Base-by-base conservation (phyloP, 2,329 filamentous ascomycete species). In the Aspergillus sojae region DNA sequence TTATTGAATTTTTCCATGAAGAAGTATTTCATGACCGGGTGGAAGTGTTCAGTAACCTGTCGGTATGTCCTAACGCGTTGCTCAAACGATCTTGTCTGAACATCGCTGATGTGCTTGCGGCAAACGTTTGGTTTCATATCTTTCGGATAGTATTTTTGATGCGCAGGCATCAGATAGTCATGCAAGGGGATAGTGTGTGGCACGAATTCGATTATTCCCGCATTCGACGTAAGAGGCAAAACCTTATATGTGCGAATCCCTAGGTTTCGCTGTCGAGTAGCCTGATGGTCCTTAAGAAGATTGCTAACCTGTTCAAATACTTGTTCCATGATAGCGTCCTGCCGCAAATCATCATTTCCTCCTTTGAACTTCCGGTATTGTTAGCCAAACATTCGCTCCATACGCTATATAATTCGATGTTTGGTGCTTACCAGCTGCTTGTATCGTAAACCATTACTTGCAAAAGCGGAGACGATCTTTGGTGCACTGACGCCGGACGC, bases 321-420 rank as follows among this genome's bases (percentile, higher is more conserved):
- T 79, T 99, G 95, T 78, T 99, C 96, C 96, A 99, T 99, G 82
- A 89, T 99, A 52, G 94, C 93, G 73, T 99, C 95, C 80, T 99
- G 95, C 10, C 96, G 91, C 14, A 99, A 85, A 75, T 99, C 94
- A 76, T 99, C 95, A 73, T 94, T 94, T 21, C 95, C 94, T 66
- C 93, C 93, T 83, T 99, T 99, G 75, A 97, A 89, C 83, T 88
- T 67, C 63, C 57, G 60, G 63, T 50, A 58, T 30, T 30, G 60
- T 71, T 53, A 72, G 65, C 39, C 12, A 12, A 9, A 32, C 19
- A n/a, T 21, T 32, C 28, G 48, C 5, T n/a, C 16, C 28, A 52
- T 32, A 52, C 16, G 10, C 12, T 16, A 34, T 26, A 32, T 12
- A 19, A n/a, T 21, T n/a, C 19, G 48, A n/a, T 16, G 28, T 12